These are phyloP conservation scores for Phytophthora palmivora DNA, from an alignment of 352 stramenopile species.

Conservation along the genomic window DNA sequence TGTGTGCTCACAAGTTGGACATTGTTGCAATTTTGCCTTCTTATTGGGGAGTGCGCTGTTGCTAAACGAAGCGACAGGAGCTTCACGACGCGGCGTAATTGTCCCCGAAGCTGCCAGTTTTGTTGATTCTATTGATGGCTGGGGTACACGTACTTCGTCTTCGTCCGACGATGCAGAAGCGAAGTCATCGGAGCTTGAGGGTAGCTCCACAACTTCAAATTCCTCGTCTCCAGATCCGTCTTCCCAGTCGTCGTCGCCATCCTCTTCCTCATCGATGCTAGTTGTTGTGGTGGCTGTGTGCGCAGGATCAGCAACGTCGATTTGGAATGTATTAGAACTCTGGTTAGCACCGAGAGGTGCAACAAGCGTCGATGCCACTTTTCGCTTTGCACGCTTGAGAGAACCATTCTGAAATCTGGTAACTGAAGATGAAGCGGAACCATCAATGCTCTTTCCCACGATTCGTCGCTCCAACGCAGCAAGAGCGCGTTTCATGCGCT, in stretches of 20 bases:
- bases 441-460: conserved; percentile 44
- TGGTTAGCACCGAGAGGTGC: conserved; percentile 18
- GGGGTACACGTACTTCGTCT: conserved; percentile 11
- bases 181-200: conserved; percentile 59
- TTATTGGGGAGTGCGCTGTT: conserved; percentile 47
- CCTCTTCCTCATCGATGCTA: conserved; percentile 10
- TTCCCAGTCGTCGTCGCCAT: conserved; percentile 39
- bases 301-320: not conserved
- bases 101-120: not conserved
- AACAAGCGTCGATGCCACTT: conserved; percentile 31
- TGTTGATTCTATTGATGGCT: not conserved
- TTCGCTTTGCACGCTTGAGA: conserved; percentile 27
- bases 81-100: conserved; percentile 6
- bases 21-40: conserved; percentile 48
- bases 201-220: conserved; percentile 81
- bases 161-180: conserved; percentile 30
- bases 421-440: conserved; percentile 4
- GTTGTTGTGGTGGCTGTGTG: not conserved
- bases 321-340: conserved; percentile 4
- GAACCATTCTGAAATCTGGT: not conserved
- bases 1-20: conserved; percentile 38
- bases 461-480: conserved; percentile 76
- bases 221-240: conserved; percentile 50
- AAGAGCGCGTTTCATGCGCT: conserved; percentile 61
- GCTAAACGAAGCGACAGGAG: not conserved